Evolutionary conservation across 768 basidiomycete genomes (phyloP).

Genomic region (Tulasnella sp.): DNA sequence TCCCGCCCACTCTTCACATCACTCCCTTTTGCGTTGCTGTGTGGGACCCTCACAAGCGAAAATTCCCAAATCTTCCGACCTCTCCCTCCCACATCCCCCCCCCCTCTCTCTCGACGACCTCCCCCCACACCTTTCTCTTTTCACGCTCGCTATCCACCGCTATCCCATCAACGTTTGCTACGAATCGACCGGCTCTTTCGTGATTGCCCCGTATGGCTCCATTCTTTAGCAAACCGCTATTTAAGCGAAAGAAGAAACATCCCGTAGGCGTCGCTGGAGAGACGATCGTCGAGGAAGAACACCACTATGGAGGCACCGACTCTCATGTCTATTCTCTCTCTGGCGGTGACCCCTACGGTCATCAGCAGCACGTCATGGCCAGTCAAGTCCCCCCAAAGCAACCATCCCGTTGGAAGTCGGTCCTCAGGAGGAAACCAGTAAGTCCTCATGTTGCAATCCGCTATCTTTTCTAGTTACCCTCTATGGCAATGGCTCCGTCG

Average conservation of each 20-base stretch:
- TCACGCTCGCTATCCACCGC: neutral
- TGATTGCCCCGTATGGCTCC: neutral
- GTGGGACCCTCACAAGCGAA: neutral
- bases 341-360: neutral
- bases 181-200: neutral
- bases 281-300: neutral
- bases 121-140: neutral
- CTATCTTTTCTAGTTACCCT: neutral
- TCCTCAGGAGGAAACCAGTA: slow-evolving; percentile 24
- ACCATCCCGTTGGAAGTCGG: neutral
- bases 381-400: slow-evolving; percentile 5
- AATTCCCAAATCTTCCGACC: slow-evolving; percentile 9
- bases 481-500: neutral
- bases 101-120: neutral
- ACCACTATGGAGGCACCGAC: slow-evolving; percentile 4
- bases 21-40: neutral
- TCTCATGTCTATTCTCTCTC: neutral
- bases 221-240: slow-evolving; percentile 1
- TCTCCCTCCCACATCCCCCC: neutral
- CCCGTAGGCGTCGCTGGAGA: neutral
- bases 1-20: neutral
- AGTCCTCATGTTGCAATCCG: neutral
- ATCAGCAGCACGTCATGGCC: neutral
- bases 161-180: neutral
- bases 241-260: slow-evolving; percentile 16